These are phyloP conservation scores for Isatis tinctoria DNA, from an alignment of 345 rosid genomes.

Conservation along the genomic window DNA sequence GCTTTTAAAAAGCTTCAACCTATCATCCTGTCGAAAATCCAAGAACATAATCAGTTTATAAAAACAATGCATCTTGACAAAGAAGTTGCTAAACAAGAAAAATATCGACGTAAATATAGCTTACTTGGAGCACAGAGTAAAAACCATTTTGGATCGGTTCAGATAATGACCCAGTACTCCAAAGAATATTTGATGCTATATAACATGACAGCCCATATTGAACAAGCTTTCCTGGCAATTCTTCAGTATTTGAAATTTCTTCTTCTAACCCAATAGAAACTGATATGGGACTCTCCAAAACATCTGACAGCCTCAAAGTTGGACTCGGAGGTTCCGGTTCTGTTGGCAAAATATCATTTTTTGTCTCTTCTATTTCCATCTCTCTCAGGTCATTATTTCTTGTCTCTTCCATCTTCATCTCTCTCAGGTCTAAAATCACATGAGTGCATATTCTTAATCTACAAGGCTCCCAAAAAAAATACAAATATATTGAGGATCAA, in stretches of 20 bases:
- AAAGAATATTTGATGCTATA: conserved; percentile 72
- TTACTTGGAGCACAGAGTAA: conserved; percentile 66
- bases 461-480: conserved; percentile 12
- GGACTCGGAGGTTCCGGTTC: conserved; percentile 48
- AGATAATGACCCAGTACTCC: conserved; percentile 73
- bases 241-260: conserved; percentile 40
- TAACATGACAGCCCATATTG: conserved; percentile 47
- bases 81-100: background rate
- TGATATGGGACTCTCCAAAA: conserved; percentile 24
- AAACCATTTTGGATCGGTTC: conserved; percentile 74
- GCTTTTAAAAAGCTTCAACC: conserved; percentile 48
- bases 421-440: conserved; percentile 54
- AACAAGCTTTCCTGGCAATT: conserved; percentile 48
- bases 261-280: conserved; percentile 25
- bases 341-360: conserved; percentile 35
- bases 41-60: background rate
- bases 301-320: conserved; percentile 57
- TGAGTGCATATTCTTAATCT: conserved; percentile 49
- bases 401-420: background rate
- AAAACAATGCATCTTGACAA: background rate
- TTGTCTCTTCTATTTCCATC: background rate
- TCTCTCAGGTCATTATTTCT: background rate
- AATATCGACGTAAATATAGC: conserved; percentile 11
- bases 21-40: conserved; percentile 51
- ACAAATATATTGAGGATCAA: background rate